Evolutionary conservation across 306 rosid species (phyloP).

Genomic region (Acacia crassicarpa): DNA sequence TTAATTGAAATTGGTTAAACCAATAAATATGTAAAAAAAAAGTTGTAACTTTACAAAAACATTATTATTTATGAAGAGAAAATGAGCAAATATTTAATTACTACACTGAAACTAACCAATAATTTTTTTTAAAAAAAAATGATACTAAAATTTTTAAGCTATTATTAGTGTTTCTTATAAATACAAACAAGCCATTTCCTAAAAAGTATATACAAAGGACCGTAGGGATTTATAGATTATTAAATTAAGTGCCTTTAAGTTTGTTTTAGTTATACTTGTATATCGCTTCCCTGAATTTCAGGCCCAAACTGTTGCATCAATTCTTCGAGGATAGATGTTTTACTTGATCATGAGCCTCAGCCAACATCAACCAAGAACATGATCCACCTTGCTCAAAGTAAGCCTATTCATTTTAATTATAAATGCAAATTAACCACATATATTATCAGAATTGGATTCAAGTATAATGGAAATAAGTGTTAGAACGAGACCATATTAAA

Average conservation of each 20-base stretch:
- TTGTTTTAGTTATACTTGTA: neutral
- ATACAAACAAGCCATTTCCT: neutral
- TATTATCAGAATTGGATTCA: neutral
- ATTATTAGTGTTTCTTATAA: neutral
- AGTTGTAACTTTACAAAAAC: too few relatives aligned
- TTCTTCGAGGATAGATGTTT: conserved; percentile 44
- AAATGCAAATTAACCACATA: neutral
- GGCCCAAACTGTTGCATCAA: conserved; percentile 83
- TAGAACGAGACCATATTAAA: neutral
- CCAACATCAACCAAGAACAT: conserved; percentile 79
- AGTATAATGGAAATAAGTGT: neutral
- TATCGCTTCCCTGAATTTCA: conserved; percentile 21
- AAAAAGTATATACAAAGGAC: too few relatives aligned
- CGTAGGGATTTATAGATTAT: neutral
- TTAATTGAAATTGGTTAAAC: too few relatives aligned
- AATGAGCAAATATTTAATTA: too few relatives aligned
- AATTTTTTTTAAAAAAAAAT: too few relatives aligned
- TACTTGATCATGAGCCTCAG: conserved; percentile 64
- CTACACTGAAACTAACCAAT: too few relatives aligned
- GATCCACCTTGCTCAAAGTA: conserved; percentile 84
- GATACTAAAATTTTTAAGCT: too few relatives aligned
- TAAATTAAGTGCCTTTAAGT: neutral
- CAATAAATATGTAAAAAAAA: too few relatives aligned
- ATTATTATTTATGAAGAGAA: too few relatives aligned
- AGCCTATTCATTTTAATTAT: conserved; percentile 17